Evolutionary conservation across 2,329 filamentous ascomycete genomes (phyloP), one percentile per base, ranked within the genome.

Genomic region (Alternaria consortialis): DNA sequence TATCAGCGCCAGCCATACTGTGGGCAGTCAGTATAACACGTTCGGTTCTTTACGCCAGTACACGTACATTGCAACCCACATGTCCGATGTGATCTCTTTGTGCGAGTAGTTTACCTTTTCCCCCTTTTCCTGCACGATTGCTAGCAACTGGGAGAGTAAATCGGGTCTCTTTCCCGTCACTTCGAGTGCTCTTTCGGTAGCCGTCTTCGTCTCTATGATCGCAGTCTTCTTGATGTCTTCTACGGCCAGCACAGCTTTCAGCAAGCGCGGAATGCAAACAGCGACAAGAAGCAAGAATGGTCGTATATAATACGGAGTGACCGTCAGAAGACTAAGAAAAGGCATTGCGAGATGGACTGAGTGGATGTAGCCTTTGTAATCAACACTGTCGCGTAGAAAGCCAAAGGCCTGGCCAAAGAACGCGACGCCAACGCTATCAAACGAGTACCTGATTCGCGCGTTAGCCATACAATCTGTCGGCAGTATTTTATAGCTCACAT

Each of bases 1-100:
- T 80, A 32, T 79, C 77, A 11, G 71, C 61, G 13, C 79, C 78
- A 4, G 77, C 78, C 47, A 77, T 75, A 32, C 75, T 64, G 57
- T 8, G n/a, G 53, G 15, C 11, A 7, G 15, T 60, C n/a, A 56
- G 31, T 27, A 15, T 25, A n/a, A 42, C 27, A n/a, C 7, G 9
- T 29, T 17, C 5, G 1, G 11, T 15, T n/a, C 29, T 23, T 46
- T 12, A 39, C 9, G 9, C 13, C 12, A 27, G 20, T 9, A 29
- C 47, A 70, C 74, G 58, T 70, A 78, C 75, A 78, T 66, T 20
- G 63, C 71, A 12, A 57, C 65, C 61, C 67, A 76, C 9, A 66
- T 68, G 53, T 77, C 74, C 8, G 72, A 65, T 13, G 67, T 65
- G 23, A 76, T 63, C 50, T 77, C 73, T 7, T 63, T 68, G 11